Evolutionary conservation across 768 basidiomycete species (phyloP), one percentile per base, ranked within the genome.

Genomic region (Boletellus emodensis): DNA sequence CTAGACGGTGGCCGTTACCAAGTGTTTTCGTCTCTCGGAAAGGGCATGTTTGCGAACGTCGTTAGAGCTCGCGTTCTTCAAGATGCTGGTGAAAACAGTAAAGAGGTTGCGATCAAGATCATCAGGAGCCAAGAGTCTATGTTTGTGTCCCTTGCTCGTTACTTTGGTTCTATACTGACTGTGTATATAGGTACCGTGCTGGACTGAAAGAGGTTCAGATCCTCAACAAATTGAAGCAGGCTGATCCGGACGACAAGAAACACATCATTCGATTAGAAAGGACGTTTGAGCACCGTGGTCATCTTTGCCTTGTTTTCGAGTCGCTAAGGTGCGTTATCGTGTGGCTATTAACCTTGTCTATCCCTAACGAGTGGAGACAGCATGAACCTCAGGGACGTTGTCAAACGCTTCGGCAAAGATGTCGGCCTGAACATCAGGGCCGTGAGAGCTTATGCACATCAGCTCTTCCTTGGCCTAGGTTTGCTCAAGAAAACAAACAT

Each of bases 21-120:
- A 66, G 92, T 99, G 10, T 94, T 89, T 58, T 92, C 91, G 42
- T 90, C 83, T 42, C 76, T 98, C n/a, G 96, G 96, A 15, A 94
- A 95, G 66, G 96, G 96, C 42, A 99, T 99, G 95, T 99, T 98
- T 66, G 93, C 94, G 42, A 92, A 90, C 49, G 96, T 99, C 44
- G 93, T 97, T 24, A 82, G 90, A 40, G 95, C 94, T 9, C 83
- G 91, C 30, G 79, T 93, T 10, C 73, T 94, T 39, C 73, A 85
- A 70, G 87, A 88, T 32, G 57, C 75, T 10, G 72, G 75, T 49
- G 76, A 80, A 44, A 55, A 54, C 15, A 78, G 82, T 36, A 73
- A 75, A 60, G 95, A 99, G 66, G 94, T 98, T 10, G 96, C 96
- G 1, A 97, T 99, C 68, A 99, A 99, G 71, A 94, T 99, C 52